phyloP scores from a whole-genome alignment of 305 asterid species.

The Withania somnifera region DNA sequence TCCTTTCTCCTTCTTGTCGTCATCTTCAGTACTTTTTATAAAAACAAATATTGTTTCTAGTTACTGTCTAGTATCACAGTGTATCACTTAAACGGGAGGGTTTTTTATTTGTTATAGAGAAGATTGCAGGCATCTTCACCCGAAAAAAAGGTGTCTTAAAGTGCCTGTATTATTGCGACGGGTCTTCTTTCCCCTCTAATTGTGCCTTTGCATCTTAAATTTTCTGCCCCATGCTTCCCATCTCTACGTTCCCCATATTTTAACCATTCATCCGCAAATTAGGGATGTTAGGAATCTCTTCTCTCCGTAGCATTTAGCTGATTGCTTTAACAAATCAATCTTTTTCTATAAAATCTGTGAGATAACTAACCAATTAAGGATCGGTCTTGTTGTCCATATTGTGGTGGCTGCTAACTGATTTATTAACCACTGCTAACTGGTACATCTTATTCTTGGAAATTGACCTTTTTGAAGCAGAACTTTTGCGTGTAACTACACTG shows the following conservation, averaged over 20 bases:
- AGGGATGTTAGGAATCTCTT: neutral
- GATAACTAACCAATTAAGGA: slow-evolving; percentile 51
- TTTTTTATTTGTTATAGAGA: neutral
- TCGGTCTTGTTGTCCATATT: slow-evolving; percentile 61
- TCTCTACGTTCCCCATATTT: neutral
- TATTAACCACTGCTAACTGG: slow-evolving; percentile 94
- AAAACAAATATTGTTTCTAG: neutral
- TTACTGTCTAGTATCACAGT: neutral
- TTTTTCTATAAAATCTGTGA: neutral
- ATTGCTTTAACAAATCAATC: neutral
- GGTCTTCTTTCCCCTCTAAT: neutral
- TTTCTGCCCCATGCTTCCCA: neutral
- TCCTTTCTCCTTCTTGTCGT: neutral
- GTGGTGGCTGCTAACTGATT: slow-evolving; percentile 78
- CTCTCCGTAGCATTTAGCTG: neutral
- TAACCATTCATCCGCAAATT: neutral
- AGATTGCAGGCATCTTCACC: neutral
- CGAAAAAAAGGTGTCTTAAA: neutral
- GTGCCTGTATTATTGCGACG: neutral
- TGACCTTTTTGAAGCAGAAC: slow-evolving; percentile 99
- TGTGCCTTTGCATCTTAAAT: neutral
- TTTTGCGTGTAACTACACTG: slow-evolving; percentile 75
- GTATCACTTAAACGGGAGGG: neutral
- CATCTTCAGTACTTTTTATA: neutral
- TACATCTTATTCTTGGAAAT: slow-evolving; percentile 98